Conservation (phyloP, 768 basidiomycete genomes). For the Pholiota microspora region DNA sequence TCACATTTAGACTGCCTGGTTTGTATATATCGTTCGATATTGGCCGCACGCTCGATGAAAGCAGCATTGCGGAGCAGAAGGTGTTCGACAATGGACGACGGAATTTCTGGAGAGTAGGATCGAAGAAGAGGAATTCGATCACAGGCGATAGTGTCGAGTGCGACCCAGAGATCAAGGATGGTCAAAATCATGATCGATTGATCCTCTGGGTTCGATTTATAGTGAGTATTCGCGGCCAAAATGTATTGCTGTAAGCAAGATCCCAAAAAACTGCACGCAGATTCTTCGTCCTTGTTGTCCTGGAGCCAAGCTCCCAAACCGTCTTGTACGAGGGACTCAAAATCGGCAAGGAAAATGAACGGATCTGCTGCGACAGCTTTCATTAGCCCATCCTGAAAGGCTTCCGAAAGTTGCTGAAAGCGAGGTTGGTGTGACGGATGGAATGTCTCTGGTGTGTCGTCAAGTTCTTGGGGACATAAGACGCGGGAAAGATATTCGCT, state of each 20-base stretch:
- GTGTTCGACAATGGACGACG: slow-evolving; percentile 31
- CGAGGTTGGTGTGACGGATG: slow-evolving; percentile 17
- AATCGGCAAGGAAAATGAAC: slow-evolving; percentile 28
- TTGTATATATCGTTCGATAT: slow-evolving; percentile 28
- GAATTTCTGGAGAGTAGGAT: slow-evolving; percentile 46
- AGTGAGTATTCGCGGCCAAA: slow-evolving; percentile 20
- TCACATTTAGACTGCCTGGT: slow-evolving; percentile 20
- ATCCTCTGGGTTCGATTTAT: slow-evolving; percentile 34
- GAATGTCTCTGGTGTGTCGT: slow-evolving; percentile 10
- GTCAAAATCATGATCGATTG: slow-evolving; percentile 44
- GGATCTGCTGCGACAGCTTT: slow-evolving; percentile 2
- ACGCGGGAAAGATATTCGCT: no score
- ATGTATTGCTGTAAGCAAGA: slow-evolving; percentile 21
- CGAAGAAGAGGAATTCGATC: slow-evolving; percentile 33
- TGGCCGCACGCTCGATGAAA: slow-evolving; percentile 26
- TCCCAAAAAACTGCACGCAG: slow-evolving; percentile 22
- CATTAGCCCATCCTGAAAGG: slow-evolving; percentile 4
- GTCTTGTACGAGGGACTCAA: slow-evolving; percentile 31
- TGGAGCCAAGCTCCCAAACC: slow-evolving; percentile 32
- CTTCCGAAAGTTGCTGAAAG: slow-evolving; percentile 12
- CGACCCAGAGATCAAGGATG: slow-evolving; percentile 46
- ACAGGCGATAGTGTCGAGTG: slow-evolving; percentile 37
- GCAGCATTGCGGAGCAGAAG: slow-evolving; percentile 36
- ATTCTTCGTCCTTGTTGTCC: slow-evolving; percentile 11
- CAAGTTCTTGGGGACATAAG: neutral